Conservation (phyloP, 2,329 filamentous ascomycete species). For the Samsoniella hepiali region DNA sequence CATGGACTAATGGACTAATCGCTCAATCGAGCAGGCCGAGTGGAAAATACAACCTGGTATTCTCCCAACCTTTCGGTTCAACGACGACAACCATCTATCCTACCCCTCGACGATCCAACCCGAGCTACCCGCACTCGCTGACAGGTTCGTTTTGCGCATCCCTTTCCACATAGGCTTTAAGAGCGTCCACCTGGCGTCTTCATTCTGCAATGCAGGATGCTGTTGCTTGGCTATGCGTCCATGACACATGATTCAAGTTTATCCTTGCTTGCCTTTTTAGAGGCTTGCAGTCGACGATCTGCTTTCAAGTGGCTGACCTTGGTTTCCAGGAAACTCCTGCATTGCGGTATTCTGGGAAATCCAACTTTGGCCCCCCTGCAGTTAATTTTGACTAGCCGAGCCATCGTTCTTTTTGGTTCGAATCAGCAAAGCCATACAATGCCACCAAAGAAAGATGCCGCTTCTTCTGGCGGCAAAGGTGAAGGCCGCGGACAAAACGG, state of each 20-base stretch:
- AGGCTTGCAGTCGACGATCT: neutral
- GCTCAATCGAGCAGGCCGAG: constrained; percentile 5
- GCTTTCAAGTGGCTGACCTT: neutral
- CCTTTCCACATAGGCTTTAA: neutral
- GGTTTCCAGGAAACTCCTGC: constrained; percentile 13
- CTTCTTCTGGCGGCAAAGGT: constrained; percentile 15
- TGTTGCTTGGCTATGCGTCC: neutral
- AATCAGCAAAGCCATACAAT: neutral
- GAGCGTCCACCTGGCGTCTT: neutral
- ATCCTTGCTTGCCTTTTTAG: neutral
- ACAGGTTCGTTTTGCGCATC: constrained; percentile 13
- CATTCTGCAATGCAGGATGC: neutral
- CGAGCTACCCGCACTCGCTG: neutral
- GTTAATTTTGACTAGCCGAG: neutral
- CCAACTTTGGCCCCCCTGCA: neutral
- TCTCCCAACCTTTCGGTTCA: constrained; percentile 1
- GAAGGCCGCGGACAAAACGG: constrained; percentile 36
- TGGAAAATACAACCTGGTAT: constrained; percentile 6
- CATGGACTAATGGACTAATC: constrained; percentile 11
- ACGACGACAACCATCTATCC: neutral
- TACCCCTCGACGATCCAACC: constrained; percentile 3
- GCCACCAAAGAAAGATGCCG: constrained; percentile 19
- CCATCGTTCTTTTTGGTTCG: neutral
- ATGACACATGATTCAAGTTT: neutral
- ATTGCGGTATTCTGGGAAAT: constrained; percentile 12